Percentiles rank a stretch among this genome's conserved stretches.
Evolutionary conservation across 257 asterid species (phyloP).

Genomic region (Petunia axillaris): DNA sequence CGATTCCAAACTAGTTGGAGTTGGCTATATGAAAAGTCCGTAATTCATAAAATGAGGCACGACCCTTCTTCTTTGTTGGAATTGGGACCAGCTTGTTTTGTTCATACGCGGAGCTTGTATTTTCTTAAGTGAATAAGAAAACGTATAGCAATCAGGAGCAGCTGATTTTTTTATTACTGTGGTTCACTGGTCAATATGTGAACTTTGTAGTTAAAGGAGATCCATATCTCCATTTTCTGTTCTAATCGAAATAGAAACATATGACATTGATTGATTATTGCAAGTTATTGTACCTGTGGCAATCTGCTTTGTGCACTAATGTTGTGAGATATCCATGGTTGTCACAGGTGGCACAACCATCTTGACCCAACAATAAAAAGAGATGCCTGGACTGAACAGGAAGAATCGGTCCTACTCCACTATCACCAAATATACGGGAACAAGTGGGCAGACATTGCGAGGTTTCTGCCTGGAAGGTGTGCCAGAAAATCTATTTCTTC

Average conservation of each 20-base stretch:
- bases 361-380: conserved; percentile 72
- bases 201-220: conserved; percentile 13
- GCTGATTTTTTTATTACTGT: background rate
- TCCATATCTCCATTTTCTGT: background rate
- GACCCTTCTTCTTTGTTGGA: background rate
- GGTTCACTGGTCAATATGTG: background rate
- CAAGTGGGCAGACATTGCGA: conserved; percentile 86
- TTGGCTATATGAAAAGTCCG: conserved; percentile 1
- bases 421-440: conserved; percentile 69
- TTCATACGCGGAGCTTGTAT: background rate
- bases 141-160: background rate
- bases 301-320: background rate
- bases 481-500: conserved; percentile 1
- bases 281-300: background rate
- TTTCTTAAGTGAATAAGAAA: background rate
- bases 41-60: background rate
- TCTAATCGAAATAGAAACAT: background rate
- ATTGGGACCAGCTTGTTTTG: background rate
- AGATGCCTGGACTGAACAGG: conserved; percentile 77
- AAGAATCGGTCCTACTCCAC: conserved; percentile 53
- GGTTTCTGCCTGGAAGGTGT: conserved; percentile 78
- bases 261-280: conserved; percentile 12
- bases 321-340: conserved; percentile 24
- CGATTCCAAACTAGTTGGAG: background rate
- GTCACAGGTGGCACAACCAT: conserved; percentile 84